Percentiles rank a stretch among this genome's conserved stretches.
These are phyloP conservation scores for Globisporangium alternatum DNA, from an alignment of 352 stramenopile species.

Conservation along the genomic window DNA sequence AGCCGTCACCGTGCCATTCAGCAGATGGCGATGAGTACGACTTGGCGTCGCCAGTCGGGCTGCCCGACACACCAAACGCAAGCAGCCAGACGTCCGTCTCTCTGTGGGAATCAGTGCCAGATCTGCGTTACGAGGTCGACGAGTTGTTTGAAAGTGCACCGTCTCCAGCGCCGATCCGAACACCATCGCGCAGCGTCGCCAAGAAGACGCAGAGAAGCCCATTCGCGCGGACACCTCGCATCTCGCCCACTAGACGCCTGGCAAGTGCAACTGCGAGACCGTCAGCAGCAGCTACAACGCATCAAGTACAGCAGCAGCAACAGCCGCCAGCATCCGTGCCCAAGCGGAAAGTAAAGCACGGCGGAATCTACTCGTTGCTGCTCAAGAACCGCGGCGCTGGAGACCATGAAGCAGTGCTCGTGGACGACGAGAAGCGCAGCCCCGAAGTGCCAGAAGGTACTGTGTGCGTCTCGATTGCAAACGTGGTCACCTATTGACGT, in stretches of 20 bases:
- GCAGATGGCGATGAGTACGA: conserved; percentile 50
- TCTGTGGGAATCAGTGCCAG: conserved; percentile 25
- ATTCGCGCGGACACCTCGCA: not conserved
- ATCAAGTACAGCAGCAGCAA: conserved; percentile 1
- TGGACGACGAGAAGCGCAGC: conserved; percentile 36
- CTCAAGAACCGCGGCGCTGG: conserved; percentile 48
- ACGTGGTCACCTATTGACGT: not conserved
- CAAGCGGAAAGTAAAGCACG: conserved; percentile 61
- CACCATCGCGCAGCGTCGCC: conserved; percentile 7
- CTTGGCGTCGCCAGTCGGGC: conserved; percentile 56
- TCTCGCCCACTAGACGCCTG: conserved; percentile 9
- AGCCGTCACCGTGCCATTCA: conserved; percentile 29
- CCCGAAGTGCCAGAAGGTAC: conserved; percentile 21
- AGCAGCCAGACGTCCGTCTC: conserved; percentile 16
- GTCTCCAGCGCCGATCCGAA: not conserved
- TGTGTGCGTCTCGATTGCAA: not conserved
- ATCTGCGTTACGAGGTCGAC: conserved; percentile 18
- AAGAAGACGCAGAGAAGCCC: conserved; percentile 10
- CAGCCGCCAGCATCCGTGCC: conserved; percentile 20
- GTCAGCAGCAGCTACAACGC: not conserved
- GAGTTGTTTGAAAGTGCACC: not conserved
- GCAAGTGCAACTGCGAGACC: conserved; percentile 2
- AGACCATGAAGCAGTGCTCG: conserved; percentile 49
- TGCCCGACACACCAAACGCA: conserved; percentile 44
- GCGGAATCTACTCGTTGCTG: conserved; percentile 76